These are phyloP conservation scores for Zymoseptoria tritici DNA, from an alignment of 2,329 filamentous ascomycete genomes.

Conservation along the genomic window DNA sequence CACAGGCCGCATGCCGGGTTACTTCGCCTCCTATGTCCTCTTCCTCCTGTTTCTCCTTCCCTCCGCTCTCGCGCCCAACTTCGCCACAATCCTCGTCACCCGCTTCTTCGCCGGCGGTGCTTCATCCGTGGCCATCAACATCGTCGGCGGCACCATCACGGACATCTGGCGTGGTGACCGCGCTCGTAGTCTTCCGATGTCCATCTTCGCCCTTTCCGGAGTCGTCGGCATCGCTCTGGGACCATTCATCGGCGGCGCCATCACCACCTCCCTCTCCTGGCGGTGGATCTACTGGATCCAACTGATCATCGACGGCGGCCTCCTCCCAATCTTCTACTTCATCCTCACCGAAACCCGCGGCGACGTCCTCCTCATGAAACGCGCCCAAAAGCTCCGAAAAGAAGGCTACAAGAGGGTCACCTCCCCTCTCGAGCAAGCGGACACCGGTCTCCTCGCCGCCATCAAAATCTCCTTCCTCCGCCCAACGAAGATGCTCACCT, in stretches of 20 bases:
- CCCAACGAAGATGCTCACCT: slow-evolving; percentile 22
- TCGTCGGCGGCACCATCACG: slow-evolving; percentile 24
- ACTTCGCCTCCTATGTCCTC: slow-evolving; percentile 23
- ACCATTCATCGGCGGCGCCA: slow-evolving; percentile 27
- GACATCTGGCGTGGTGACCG: slow-evolving; percentile 27
- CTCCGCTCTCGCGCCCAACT: slow-evolving; percentile 47
- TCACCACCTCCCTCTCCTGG: slow-evolving; percentile 21
- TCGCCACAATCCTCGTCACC: slow-evolving; percentile 50
- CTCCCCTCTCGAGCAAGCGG: slow-evolving; percentile 19
- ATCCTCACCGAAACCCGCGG: slow-evolving; percentile 33
- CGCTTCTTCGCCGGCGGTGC: slow-evolving; percentile 30
- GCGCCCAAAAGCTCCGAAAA: slow-evolving; percentile 17
- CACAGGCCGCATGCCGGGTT: slow-evolving; percentile 23
- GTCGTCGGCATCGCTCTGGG: slow-evolving; percentile 29
- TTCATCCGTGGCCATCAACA: slow-evolving; percentile 24
- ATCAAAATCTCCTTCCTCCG: slow-evolving; percentile 23
- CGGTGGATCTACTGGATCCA: slow-evolving; percentile 30
- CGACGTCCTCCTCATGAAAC: slow-evolving; percentile 33
- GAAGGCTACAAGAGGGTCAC: slow-evolving; percentile 16
- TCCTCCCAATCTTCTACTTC: slow-evolving; percentile 26
- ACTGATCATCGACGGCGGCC: slow-evolving; percentile 25
- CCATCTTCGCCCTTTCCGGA: slow-evolving; percentile 24
- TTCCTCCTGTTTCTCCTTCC: slow-evolving; percentile 26
- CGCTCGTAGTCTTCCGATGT: slow-evolving; percentile 26
- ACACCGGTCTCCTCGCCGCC: slow-evolving; percentile 12